Conservation (phyloP, 2,329 filamentous ascomycete species). For the Colletotrichum gigasporum region DNA sequence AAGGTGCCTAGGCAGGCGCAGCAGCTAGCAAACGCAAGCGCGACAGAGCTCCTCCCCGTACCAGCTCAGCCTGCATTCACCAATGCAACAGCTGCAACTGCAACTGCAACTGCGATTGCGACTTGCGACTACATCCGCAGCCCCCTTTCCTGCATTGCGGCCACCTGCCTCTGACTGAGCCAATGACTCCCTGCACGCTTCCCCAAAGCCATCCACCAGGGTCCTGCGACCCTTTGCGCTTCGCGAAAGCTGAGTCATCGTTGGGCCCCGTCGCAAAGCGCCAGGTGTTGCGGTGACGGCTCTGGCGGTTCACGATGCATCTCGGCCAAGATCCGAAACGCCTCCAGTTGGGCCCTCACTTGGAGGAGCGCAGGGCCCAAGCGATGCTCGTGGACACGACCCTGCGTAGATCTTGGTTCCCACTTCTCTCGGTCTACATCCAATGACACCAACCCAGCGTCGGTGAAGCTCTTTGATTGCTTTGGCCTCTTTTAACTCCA, state of each 20-base stretch:
- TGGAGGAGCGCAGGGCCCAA: neutral
- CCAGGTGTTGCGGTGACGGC: constrained; percentile 10
- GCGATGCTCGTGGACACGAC: constrained; percentile 9
- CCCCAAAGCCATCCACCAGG: too few relatives aligned
- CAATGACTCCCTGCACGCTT: neutral
- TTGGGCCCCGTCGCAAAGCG: neutral
- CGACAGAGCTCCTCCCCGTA: neutral
- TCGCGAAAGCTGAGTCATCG: constrained; percentile 1
- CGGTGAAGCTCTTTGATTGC: neutral
- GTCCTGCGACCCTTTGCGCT: too few relatives aligned
- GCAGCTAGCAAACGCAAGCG: too few relatives aligned
- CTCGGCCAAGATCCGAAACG: constrained; percentile 23
- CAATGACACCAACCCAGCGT: constrained; percentile 6
- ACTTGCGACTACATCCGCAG: too few relatives aligned
- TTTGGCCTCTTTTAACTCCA: neutral
- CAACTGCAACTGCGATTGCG: too few relatives aligned
- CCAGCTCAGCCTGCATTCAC: neutral
- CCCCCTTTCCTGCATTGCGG: too few relatives aligned
- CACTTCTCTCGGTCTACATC: constrained; percentile 25
- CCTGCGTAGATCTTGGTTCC: constrained; percentile 28
- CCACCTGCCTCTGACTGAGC: too few relatives aligned
- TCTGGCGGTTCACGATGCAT: constrained; percentile 13
- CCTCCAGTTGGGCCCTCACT: neutral
- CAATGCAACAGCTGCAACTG: too few relatives aligned
- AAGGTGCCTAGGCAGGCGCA: neutral